Evolutionary conservation across 495 filamentous ascomycete species (phyloP), one percentile per base, ranked within the genome.

Genomic region (Podospora comata): DNA sequence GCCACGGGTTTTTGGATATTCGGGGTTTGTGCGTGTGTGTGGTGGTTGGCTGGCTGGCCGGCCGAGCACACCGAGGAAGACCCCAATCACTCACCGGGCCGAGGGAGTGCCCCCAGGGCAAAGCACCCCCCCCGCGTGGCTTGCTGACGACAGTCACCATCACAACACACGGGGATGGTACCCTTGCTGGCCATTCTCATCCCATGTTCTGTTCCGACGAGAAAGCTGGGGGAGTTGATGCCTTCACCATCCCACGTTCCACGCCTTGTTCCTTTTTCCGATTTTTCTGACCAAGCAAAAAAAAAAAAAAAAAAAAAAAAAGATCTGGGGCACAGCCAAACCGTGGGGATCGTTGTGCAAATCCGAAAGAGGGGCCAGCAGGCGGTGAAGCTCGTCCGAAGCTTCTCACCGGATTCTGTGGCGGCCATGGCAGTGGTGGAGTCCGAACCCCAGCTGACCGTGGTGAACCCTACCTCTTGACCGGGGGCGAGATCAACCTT

Each of bases 401-500:
- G 39, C 39, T 48, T 48, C 13, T 48, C 39, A 16, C 39, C 39
- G 39, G 15, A 11, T 16, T 48, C 23, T 26, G 55, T 26, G 55
- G 55, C 55, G 55, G n/a, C 55, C 55, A 58, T 58, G 55, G 16
- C n/a, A 19, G 4, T 58, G 55, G 55, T 58, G 55, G 55, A 58
- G 55, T 26, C 55, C 55, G n/a, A 56, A 19, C 23, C 55, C 55
- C 55, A 58, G 55, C 55, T 58, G 55, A 26, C 23, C 55, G 13
- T 48, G 23, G 55, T 26, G 4, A 56, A 4, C 55, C 55, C 55
- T 26, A 7, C 55, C 23, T 23, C 20, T 7, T 26, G 55, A 19
- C 23, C 11, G n/a, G n/a, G 55, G 55, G 55, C 30, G 7, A 27
- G 61, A 48, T 39, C 26, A 63, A 63, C 61, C 61, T 63, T 63